phyloP scores from a whole-genome alignment of 1,284 basidiomycete species.

The Hemileia vastatrix region DNA sequence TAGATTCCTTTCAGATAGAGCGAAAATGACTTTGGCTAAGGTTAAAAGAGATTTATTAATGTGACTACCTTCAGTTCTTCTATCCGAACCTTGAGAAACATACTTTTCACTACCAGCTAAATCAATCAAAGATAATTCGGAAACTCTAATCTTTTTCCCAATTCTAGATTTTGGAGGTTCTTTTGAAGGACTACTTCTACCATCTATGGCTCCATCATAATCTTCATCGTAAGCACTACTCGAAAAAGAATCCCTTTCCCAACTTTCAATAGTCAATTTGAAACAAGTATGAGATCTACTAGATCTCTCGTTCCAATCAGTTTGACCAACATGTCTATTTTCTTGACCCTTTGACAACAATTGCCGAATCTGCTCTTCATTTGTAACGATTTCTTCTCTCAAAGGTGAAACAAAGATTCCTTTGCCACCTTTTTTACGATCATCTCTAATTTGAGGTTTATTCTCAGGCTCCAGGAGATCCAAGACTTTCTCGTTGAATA shows the following conservation, averaged over 20 bases:
- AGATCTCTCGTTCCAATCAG: constrained; percentile 53
- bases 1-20: constrained; percentile 31
- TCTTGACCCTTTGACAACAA: constrained; percentile 49
- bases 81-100: constrained; percentile 49
- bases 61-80: constrained; percentile 52
- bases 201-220: constrained; percentile 5
- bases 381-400: constrained; percentile 51
- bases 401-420: too few species aligned
- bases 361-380: constrained; percentile 48
- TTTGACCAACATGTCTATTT: constrained; percentile 50
- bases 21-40: constrained; percentile 42
- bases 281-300: constrained; percentile 52
- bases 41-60: constrained; percentile 48
- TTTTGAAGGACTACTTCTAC: too few species aligned
- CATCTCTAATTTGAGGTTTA: background rate
- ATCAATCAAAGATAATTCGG: constrained; percentile 51
- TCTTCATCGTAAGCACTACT: too few species aligned
- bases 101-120: constrained; percentile 54
- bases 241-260: too few species aligned
- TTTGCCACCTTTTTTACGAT: too few species aligned
- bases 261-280: constrained; percentile 47
- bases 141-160: constrained; percentile 32
- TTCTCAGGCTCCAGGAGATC: constrained; percentile 46
- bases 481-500: constrained; percentile 54
- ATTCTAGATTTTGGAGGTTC: too few species aligned